Evolutionary conservation across 768 basidiomycete genomes (phyloP), one percentile per base, ranked within the genome.

Genomic region (Piloderma croceum): DNA sequence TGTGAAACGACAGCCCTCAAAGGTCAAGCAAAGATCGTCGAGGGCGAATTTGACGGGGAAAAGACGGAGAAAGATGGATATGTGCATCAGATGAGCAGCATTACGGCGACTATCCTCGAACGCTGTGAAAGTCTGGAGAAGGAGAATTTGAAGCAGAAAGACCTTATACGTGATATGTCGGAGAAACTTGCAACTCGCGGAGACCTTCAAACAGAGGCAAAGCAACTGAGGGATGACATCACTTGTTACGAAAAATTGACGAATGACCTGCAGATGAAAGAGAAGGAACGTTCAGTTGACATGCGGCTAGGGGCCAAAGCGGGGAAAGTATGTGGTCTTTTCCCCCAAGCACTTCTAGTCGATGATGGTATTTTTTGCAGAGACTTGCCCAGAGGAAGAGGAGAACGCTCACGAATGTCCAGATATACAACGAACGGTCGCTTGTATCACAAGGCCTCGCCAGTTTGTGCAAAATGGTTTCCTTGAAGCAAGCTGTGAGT

Each of bases 1-100:
- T 52, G 52, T 3, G 50, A 50, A 36, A 57, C 53, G 12, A 19
- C 24, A 5, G 29, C 29, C 22, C 38, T 57, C 36, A 48, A 44
- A 37, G 36, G 38, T 4, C 22, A 46, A 7, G 29, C 52, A 7
- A 37, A 35, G 3, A 34, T 25, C 6, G 37, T 50, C 24, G 43
- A 43, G 36, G 43, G 46, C 22, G 41, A 18, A 25, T 41, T 42
- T 20, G 43, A 34, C 36, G 21, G 12, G 7, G 22, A 22, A 23
- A n/a, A n/a, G n/a, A n/a, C n/a, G n/a, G n/a, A n/a, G n/a, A n/a
- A n/a, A n/a, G n/a, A n/a, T n/a, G n/a, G n/a, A n/a, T n/a, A n/a
- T n/a, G n/a, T n/a, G n/a, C n/a, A n/a, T n/a, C n/a, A n/a, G n/a
- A n/a, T n/a, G n/a, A n/a, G n/a, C n/a, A n/a, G n/a, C n/a, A n/a